These are phyloP conservation scores for Chaetomium cochliodes DNA, from an alignment of 495 filamentous ascomycete genomes.

Conservation along the genomic window DNA sequence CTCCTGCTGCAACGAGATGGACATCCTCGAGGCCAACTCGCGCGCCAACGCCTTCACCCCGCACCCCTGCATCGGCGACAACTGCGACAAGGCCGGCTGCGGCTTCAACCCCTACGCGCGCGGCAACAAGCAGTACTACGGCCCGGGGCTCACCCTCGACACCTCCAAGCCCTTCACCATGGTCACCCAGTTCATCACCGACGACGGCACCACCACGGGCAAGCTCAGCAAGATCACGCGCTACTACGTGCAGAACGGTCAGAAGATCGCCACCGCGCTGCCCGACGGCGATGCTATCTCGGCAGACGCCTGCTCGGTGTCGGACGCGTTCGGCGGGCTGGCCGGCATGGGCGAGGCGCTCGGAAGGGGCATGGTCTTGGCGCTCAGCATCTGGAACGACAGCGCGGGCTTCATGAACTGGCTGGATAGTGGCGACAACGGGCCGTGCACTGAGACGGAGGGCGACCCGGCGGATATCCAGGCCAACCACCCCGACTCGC, in stretches of 20 bases:
- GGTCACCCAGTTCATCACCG: conserved; percentile 64
- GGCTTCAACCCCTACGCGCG: conserved; percentile 57
- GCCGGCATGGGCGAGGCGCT: conserved; percentile 58
- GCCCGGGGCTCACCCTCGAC: conserved; percentile 55
- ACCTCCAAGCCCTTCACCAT: conserved; percentile 61
- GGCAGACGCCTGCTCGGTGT: conserved; percentile 56
- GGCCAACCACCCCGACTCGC: conserved; percentile 44
- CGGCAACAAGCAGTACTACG: conserved; percentile 57
- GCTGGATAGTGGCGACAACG: conserved; percentile 56
- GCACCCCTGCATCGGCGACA: conserved; percentile 53
- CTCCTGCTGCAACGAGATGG: conserved; percentile 62
- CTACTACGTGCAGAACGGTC: conserved; percentile 60
- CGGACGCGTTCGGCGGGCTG: conserved; percentile 57
- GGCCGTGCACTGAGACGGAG: conserved; percentile 59
- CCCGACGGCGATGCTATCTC: conserved; percentile 49
- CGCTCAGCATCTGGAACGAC: conserved; percentile 65
- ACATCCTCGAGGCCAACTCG: conserved; percentile 64
- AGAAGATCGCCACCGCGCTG: conserved; percentile 47
- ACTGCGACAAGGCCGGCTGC: conserved; percentile 67
- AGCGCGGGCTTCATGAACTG: conserved; percentile 59
- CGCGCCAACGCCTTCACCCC: conserved; percentile 56
- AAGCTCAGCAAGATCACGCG: conserved; percentile 57
- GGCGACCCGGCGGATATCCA: conserved; percentile 52
- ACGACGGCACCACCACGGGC: conserved; percentile 48
- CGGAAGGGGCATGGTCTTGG: conserved; percentile 62